Evolutionary conservation across 495 filamentous ascomycete species (phyloP).

Genomic region (Echria macrotheca): DNA sequence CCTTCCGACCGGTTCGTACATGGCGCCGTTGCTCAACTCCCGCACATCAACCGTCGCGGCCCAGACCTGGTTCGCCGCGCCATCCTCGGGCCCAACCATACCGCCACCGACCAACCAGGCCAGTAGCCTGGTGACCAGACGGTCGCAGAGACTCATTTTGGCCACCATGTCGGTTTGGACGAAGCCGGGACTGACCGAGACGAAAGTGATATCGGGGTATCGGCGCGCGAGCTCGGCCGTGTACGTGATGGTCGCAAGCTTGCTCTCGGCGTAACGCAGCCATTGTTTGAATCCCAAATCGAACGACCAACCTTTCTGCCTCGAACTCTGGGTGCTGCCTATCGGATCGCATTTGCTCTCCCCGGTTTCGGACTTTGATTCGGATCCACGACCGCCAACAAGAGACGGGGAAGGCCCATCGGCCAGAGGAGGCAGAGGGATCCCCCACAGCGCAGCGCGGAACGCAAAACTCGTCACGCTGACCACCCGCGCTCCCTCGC

Average conservation of each 20-base stretch:
- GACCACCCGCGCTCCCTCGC: conserved; percentile 29
- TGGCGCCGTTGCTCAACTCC: conserved; percentile 32
- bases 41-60: conserved; percentile 38
- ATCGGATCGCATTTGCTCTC: too few relatives aligned
- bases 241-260: conserved; percentile 65
- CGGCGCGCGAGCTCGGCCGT: conserved; percentile 51
- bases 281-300: conserved; percentile 20
- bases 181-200: conserved; percentile 59
- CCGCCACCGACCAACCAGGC: conserved; percentile 17
- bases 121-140: conserved; percentile 14
- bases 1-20: conserved; percentile 24
- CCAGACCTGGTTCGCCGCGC: conserved; percentile 58
- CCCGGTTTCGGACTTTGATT: too few relatives aligned
- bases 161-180: conserved; percentile 52
- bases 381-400: too few relatives aligned
- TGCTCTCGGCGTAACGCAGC: conserved; percentile 56
- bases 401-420: too few relatives aligned
- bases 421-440: too few relatives aligned
- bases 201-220: conserved; percentile 43
- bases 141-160: conserved; percentile 3
- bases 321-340: too few relatives aligned
- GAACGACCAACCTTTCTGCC: too few relatives aligned
- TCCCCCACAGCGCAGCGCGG: conserved; percentile 32
- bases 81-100: conserved; percentile 27
- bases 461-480: conserved; percentile 8